Base-by-base conservation (phyloP, 2,329 filamentous ascomycete genomes). In the Rutstroemia sp. region DNA sequence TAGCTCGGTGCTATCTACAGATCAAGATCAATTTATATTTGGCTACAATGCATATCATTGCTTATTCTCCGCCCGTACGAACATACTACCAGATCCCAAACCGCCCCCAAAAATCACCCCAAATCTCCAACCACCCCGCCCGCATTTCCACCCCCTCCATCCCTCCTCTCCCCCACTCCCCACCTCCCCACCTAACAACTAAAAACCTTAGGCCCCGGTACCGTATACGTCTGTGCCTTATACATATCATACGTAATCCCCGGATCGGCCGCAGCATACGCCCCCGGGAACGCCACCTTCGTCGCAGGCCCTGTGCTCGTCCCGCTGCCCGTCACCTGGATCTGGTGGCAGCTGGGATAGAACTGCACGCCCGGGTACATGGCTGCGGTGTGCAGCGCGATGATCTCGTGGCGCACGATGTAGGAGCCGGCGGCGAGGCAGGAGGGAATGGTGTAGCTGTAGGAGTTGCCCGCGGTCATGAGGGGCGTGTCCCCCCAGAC, bases 391-490 rank as follows among this genome's bases (percentile, higher is more conserved):
- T 80, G 78, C 37, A 80, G 71, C 3, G 64, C 63, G 38, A 63
- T 54, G 46, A 79, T 71, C 71, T 82, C 79, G 38, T 77, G 74
- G 38, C 79, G 74, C 67, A 82, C 71, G 30, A 82, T 72, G 62
- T 82, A 82, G 51, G 82, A 73, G 34, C 79, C 79, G 1, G 77
- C 70, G 1, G 78, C 75, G 58, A 81, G 72, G 69, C 75, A 79
- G 30, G 70, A 65, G 44, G 79, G 79, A 59, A 82, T 68, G 56
- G 71, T 72, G 67, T 81, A 78, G 60, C 74, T 75, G 52, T 71
- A 71, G 73, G 75, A 78, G 34, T 78, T 71, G 41, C 66, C 68
- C 53, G 67, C 67, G 18, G 61, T 65, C 49, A 65, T 64, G 52
- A 66, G 62, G 12, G 58, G 62, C 23, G 66, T 63, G 16, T 66